phyloP scores from a whole-genome alignment of 768 basidiomycete genomes.

The Holtermanniella nyarrowii region DNA sequence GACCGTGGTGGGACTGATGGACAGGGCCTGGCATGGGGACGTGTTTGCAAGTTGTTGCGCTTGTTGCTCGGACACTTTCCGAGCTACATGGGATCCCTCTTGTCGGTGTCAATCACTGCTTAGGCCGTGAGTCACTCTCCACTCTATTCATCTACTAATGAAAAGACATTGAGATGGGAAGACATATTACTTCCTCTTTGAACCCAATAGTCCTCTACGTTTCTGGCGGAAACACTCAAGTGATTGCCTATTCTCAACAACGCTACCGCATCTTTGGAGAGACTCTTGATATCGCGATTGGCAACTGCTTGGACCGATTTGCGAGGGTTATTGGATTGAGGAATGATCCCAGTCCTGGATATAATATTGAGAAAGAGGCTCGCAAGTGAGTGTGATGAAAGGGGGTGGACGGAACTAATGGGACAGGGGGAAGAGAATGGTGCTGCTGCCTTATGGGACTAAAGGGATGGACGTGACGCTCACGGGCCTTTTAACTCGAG shows the following conservation, averaged over 20 bases:
- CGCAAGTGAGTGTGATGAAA: conserved; percentile 53
- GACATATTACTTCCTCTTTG: conserved; percentile 82
- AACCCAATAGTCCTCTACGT: conserved; percentile 97
- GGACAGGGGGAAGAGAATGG: conserved; percentile 65
- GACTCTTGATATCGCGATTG: conserved; percentile 97
- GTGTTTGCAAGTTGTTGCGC: conserved; percentile 84
- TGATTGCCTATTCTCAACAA: conserved; percentile 95
- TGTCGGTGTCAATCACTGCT: conserved; percentile 96
- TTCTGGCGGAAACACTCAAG: conserved; percentile 97
- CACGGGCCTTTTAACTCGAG: conserved; percentile 82
- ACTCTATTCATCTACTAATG: not conserved
- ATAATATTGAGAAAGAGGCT: conserved; percentile 93
- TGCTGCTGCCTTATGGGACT: conserved; percentile 83
- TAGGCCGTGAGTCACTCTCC: conserved; percentile 64
- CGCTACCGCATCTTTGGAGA: conserved; percentile 98
- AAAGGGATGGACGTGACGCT: conserved; percentile 98
- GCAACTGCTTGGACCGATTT: conserved; percentile 95
- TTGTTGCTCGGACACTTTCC: conserved; percentile 83
- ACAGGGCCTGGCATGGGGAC: conserved; percentile 99
- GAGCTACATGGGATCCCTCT: conserved; percentile 81
- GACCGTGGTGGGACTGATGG: not conserved
- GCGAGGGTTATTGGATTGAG: conserved; percentile 86
- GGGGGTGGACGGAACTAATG: not conserved
- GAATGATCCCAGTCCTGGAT: conserved; percentile 92
- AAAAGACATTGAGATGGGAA: conserved; percentile 96